Evolutionary conservation across 2,329 filamentous ascomycete genomes (phyloP).

Genomic region (Xylariaceae sp.): DNA sequence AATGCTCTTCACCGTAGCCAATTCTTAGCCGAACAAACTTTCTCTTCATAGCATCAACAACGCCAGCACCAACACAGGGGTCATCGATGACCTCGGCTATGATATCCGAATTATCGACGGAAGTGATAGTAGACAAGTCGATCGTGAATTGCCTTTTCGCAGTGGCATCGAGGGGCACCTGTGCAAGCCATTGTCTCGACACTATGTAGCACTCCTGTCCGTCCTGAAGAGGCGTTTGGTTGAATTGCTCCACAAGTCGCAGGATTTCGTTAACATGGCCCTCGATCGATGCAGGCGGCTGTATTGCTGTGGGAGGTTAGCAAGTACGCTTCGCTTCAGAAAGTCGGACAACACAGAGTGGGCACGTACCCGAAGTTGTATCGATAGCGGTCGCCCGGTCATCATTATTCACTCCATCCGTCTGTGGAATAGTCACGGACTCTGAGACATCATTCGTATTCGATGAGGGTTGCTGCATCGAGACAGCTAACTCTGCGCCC

Average conservation of each 20-base stretch:
- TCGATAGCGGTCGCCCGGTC: background rate
- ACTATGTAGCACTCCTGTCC: constrained; percentile 73
- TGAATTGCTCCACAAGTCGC: constrained; percentile 50
- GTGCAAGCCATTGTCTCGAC: constrained; percentile 71
- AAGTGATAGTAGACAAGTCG: constrained; percentile 61
- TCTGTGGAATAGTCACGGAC: constrained; percentile 5
- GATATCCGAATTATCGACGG: constrained; percentile 82
- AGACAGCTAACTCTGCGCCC: constrained; percentile 3
- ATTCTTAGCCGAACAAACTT: constrained; percentile 70
- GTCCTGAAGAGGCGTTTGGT: constrained; percentile 54
- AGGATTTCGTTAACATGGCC: constrained; percentile 71
- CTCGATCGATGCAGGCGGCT: constrained; percentile 45
- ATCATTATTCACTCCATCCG: background rate
- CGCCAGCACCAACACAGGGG: constrained; percentile 35
- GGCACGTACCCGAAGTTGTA: constrained; percentile 9
- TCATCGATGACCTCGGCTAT: constrained; percentile 57
- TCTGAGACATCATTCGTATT: constrained; percentile 10
- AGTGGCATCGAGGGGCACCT: constrained; percentile 59
- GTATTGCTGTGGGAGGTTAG: constrained; percentile 19
- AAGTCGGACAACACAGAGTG: background rate
- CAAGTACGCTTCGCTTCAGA: constrained; percentile 1
- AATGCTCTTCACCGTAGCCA: constrained; percentile 63
- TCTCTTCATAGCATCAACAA: constrained; percentile 31
- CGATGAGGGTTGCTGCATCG: constrained; percentile 4
- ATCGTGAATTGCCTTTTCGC: constrained; percentile 50